Percentiles rank a stretch among this genome's conserved stretches.
Evolutionary conservation across 1,284 basidiomycete genomes (phyloP).

Genomic region (Tilletiopsis washingtonensis): DNA sequence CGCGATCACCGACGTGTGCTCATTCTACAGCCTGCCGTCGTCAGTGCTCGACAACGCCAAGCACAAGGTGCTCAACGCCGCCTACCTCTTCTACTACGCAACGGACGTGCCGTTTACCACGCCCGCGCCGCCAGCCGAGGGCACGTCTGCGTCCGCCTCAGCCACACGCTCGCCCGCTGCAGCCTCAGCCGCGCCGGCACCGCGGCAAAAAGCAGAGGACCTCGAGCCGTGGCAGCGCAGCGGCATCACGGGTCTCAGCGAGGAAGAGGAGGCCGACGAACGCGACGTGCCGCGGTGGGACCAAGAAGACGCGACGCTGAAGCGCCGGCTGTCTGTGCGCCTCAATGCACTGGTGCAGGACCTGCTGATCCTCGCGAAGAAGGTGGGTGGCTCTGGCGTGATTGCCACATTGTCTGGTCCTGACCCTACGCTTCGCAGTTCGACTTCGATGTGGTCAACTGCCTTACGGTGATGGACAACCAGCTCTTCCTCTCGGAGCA

Average conservation of each 20-base stretch:
- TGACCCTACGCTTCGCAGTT: slow-evolving; percentile 52
- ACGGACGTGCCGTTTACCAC: slow-evolving; percentile 29
- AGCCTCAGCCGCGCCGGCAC: not conserved
- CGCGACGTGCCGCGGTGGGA: slow-evolving; percentile 19
- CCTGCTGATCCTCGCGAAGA: slow-evolving; percentile 68
- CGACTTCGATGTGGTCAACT: slow-evolving; percentile 93
- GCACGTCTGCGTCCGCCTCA: slow-evolving; percentile 7
- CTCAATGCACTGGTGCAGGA: slow-evolving; percentile 68
- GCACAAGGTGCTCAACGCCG: slow-evolving; percentile 64
- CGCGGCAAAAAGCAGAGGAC: not conserved
- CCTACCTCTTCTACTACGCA: slow-evolving; percentile 86
- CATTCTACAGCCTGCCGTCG: slow-evolving; percentile 93
- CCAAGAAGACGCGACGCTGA: slow-evolving; percentile 55
- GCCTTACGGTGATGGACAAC: slow-evolving; percentile 91
- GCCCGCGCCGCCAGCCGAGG: slow-evolving; percentile 1
- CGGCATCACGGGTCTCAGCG: slow-evolving; percentile 19
- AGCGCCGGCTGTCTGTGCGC: slow-evolving; percentile 61
- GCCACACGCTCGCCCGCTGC: not conserved
- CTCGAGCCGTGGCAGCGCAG: slow-evolving; percentile 20
- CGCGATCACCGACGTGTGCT: slow-evolving; percentile 87
- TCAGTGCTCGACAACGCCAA: slow-evolving; percentile 62
- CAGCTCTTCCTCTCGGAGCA: slow-evolving; percentile 65
- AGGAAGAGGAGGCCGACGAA: slow-evolving; percentile 32
- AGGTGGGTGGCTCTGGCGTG: slow-evolving; percentile 22
- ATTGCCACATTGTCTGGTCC: not conserved